Evolutionary conservation across 2,329 filamentous ascomycete species (phyloP), one percentile per base, ranked within the genome.

Genomic region (Colletotrichum liaoningense): DNA sequence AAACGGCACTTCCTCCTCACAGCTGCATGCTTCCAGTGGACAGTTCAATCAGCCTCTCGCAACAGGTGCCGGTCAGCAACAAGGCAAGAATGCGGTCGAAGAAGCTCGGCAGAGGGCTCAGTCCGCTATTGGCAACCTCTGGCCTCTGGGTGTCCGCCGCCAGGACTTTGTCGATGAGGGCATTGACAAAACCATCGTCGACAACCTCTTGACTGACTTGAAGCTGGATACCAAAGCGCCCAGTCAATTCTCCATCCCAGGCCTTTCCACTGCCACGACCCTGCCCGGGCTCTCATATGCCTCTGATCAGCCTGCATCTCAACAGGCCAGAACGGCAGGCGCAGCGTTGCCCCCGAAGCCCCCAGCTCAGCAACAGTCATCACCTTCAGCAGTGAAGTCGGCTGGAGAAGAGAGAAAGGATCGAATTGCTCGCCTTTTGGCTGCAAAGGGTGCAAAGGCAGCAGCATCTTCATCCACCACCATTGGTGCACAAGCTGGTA

Each of bases 91-190:
- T 46, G 19, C 81, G 0, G 56, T 85, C 5, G 73, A 81, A 5
- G 85, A 88, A 65, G 86, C 84, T 38, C 88, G 85, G 67, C 90
- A 88, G 74, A 86, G 89, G 75, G 93, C 93, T 0, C 89, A 91
- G 78, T 89, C 90, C 28, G 92, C 93, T 4, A 90, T 95, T 52
- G 81, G 94, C 35, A 88, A 89, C 49, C 84, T 95, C 3, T 88
- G 86, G 83, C 86, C 88, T 1, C 80, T 94, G 72, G 93, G 94
- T 62, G 90, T 97, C 71, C 90, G 90, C 24, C 97, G 92, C 78
- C 88, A 93, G 67, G 89, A 94, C 73, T 92, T 96, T 69, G 85
- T 95, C 14, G 87, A 91, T 12, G 93, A 96, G 80, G 93, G 94
- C 0, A 87, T 96, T 55, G 89, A 95, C 76, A 86, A 89, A 46